phyloP scores from a whole-genome alignment of 1,284 basidiomycete genomes.

The Sanguinoderma infundibulare region DNA sequence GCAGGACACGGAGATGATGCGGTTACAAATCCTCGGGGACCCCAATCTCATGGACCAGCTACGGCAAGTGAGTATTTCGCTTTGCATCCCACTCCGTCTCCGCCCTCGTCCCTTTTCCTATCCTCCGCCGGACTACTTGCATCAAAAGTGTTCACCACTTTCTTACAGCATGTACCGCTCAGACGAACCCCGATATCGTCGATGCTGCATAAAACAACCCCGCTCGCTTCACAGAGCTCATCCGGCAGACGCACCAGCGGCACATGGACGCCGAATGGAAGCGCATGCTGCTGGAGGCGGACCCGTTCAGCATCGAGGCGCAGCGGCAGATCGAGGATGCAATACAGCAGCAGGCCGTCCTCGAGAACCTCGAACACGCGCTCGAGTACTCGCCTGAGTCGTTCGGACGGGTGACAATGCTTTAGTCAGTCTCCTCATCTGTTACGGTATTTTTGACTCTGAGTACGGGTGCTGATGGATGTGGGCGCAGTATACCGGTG shows the following conservation, averaged over 20 bases:
- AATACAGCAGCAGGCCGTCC: constrained; percentile 88
- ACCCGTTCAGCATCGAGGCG: constrained; percentile 92
- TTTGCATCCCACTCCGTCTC: neutral
- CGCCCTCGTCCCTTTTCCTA: neutral
- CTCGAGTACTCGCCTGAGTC: constrained; percentile 92
- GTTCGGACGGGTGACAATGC: constrained; percentile 96
- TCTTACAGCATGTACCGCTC: neutral
- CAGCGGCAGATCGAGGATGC: constrained; percentile 94
- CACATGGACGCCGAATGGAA: constrained; percentile 65
- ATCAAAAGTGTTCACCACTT: neutral
- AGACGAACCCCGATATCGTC: constrained; percentile 84
- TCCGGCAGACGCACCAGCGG: constrained; percentile 65
- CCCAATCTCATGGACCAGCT: constrained; percentile 81
- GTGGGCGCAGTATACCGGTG: constrained; percentile 64
- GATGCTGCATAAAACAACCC: constrained; percentile 73
- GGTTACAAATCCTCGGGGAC: constrained; percentile 86
- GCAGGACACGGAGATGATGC: constrained; percentile 89
- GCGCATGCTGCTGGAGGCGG: constrained; percentile 73
- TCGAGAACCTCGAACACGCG: constrained; percentile 92
- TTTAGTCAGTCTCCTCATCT: constrained; percentile 68
- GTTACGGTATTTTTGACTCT: constrained; percentile 1
- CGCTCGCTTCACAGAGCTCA: constrained; percentile 73
- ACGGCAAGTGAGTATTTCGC: constrained; percentile 55
- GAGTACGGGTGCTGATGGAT: constrained; percentile 4
- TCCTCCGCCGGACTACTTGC: neutral